Base-by-base conservation (phyloP, 179 eudicot genomes). In the Nepenthes alata region DNA sequence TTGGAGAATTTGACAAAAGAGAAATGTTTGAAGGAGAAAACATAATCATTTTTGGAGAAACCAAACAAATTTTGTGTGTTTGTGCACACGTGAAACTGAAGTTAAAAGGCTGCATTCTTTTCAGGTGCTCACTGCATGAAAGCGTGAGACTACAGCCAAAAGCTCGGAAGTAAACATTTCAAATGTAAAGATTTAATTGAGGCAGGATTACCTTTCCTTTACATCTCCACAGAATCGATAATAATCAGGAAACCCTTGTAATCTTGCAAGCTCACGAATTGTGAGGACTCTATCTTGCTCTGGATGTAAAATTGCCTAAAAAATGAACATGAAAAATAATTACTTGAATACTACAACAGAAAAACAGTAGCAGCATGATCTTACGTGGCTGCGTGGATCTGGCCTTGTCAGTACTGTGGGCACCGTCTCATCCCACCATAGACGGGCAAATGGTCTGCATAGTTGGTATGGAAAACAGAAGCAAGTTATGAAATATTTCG, bases 391-490 rank as follows among this genome's bases (percentile, higher is more conserved):
- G 62, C 75, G 82, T 65, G 77, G 72, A 62, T 57, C 66, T 49
- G 82, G 80, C 45, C 52, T 59, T 11, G 82, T 78, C 36, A 75
- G 59, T 53, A 78, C 49, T 36, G 82, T 78, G 35, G 77, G 38
- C 72, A 75, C 53, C 1, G 74, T 75, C 57, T 78, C 82, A 67
- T 78, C 79, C 82, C 82, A 78, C 82, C 82, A 78, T 51, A 78
- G 66, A 65, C 82, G 64, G 7, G 75, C 82, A 69, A 78, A 78
- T 66, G 80, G 80, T 64, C 82, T 78, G 69, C 37, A 34, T 25
- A 25, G 2, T 55, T 5, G 37, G 5, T 34, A 11, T 55, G 58
- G 15, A 52, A 52, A 52, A 11, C 16, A 52, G 16, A 11, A 52
- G 47, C 58, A 56, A 35, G 38, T 15, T 1, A 14, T 25, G 8